Evolutionary conservation across 106 monocot species (phyloP), one percentile per base, ranked within the genome.

Genomic region (Posidonia australis): DNA sequence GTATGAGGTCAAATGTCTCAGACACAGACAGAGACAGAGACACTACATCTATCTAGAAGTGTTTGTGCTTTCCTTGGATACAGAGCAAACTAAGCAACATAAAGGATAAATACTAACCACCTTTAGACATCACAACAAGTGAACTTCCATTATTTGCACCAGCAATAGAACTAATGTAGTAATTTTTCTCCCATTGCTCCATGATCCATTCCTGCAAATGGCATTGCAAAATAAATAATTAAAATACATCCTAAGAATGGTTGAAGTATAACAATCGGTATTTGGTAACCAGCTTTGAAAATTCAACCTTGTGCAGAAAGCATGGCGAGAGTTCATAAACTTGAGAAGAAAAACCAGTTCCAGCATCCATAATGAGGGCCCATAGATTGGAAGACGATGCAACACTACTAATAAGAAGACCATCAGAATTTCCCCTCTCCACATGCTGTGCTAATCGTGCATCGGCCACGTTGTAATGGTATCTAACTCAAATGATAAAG

Each of bases 341-440:
- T 84, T 94, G 94, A 54, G 78, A 69, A 54, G 74, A 82, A 63
- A 90, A 94, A 57, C 84, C 90, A 49, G 94, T 94, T 54, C 94
- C 94, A 46, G 90, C 94, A 82, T 94, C 94, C 94, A 94, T 94
- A 60, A 94, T 94, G 20, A 94, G 63, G 11, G 90, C 90, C 94
- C 94, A 94, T 9, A 94, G 74, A 82, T 94, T 82, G 41, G 82
- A 19, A 73, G 79, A 80, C 31, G 89, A 90, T 60, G 84, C 78
- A 58, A 94, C 82, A 68, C 90, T 81, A 67, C 94, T 94, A 45
- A 94, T 86, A 62, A 77, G 86, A 62, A 94, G 74, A 19, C 90
- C 94, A 77, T 94, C 94, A 67, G 89, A 84, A 73, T 76, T 79
- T 59, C 90, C 94, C 78, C 84, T 94, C 52, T 86, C 84, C 69